A percentile compares a stretch with the other conserved stretches of the same genome.
phyloP scores from a whole-genome alignment of 345 rosid genomes.

The Clarkia xantiana region DNA sequence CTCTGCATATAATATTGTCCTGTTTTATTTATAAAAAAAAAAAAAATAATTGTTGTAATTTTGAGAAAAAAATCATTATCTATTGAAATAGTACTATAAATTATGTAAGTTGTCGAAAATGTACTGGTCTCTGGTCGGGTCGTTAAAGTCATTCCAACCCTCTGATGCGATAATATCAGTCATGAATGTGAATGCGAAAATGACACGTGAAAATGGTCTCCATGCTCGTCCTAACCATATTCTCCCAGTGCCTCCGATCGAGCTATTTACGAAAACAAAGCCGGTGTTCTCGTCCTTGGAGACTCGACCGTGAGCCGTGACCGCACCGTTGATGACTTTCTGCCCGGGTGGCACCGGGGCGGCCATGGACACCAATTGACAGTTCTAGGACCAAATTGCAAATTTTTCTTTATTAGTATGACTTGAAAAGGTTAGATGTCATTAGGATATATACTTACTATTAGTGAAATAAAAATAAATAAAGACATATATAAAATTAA shows the following conservation, averaged over 20 bases:
- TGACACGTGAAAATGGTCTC: constrained; percentile 70
- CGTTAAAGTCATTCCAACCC: constrained; percentile 88
- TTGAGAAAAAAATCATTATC: neutral
- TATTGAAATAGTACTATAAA: neutral
- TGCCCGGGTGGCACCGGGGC: constrained; percentile 49
- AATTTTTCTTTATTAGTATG: too few species aligned
- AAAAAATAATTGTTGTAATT: neutral
- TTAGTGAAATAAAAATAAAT: too few species aligned
- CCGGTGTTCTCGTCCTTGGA: constrained; percentile 69
- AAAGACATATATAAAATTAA: too few species aligned
- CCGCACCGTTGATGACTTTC: constrained; percentile 52
- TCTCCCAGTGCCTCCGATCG: constrained; percentile 68
- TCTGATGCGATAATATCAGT: constrained; percentile 65
- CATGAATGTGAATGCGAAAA: constrained; percentile 48
- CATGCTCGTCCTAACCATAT: constrained; percentile 92
- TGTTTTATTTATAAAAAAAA: constrained; percentile 11
- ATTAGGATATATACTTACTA: too few species aligned
- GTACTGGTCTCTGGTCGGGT: constrained; percentile 65
- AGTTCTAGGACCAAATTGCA: constrained; percentile 22
- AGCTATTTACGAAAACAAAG: constrained; percentile 47
- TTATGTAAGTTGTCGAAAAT: neutral
- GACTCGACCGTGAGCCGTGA: constrained; percentile 72
- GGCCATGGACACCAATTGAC: constrained; percentile 68
- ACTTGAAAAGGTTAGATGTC: too few species aligned
- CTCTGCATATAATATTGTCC: constrained; percentile 65